Conservation (phyloP, 1,284 basidiomycete genomes). For the Leccinum pachyderme region DNA sequence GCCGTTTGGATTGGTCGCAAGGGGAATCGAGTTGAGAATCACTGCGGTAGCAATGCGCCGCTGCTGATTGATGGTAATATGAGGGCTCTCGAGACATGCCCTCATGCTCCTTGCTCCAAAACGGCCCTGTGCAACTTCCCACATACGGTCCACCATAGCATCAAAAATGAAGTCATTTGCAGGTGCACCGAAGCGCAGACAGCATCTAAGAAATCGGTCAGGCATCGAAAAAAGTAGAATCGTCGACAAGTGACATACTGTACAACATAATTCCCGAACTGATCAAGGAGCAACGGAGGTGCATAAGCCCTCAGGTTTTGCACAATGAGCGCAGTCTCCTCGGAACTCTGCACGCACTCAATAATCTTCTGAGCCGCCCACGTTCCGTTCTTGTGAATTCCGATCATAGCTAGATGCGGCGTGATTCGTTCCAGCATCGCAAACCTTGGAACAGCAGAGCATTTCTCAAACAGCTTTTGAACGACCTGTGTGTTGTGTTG, state of each 20-base stretch:
- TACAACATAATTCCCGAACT: slow-evolving; percentile 98
- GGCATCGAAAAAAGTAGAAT: background rate
- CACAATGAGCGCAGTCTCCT: slow-evolving; percentile 84
- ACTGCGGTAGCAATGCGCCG: slow-evolving; percentile 94
- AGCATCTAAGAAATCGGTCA: slow-evolving; percentile 56
- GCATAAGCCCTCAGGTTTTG: slow-evolving; percentile 88
- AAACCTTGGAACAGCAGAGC: slow-evolving; percentile 74
- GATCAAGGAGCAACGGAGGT: slow-evolving; percentile 91
- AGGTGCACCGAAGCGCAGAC: slow-evolving; percentile 87
- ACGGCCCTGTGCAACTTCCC: slow-evolving; percentile 95
- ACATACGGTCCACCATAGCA: slow-evolving; percentile 96
- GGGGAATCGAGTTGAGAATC: slow-evolving; percentile 95
- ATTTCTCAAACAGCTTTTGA: slow-evolving; percentile 96
- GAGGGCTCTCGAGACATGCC: slow-evolving; percentile 89
- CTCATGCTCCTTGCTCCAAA: slow-evolving; percentile 98
- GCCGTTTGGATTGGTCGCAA: slow-evolving; percentile 97
- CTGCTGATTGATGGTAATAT: slow-evolving; percentile 84
- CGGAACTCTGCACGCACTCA: slow-evolving; percentile 87
- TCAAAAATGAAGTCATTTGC: slow-evolving; percentile 96
- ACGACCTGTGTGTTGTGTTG: slow-evolving; percentile 56
- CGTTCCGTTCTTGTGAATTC: slow-evolving; percentile 99
- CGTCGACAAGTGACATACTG: slow-evolving; percentile 56
- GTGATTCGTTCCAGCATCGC: slow-evolving; percentile 92
- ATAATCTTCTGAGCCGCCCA: slow-evolving; percentile 99
- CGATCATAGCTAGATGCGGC: slow-evolving; percentile 95